phyloP scores from a whole-genome alignment of 2,329 filamentous ascomycete genomes.

The Neophaeococcomyces mojaviensis region DNA sequence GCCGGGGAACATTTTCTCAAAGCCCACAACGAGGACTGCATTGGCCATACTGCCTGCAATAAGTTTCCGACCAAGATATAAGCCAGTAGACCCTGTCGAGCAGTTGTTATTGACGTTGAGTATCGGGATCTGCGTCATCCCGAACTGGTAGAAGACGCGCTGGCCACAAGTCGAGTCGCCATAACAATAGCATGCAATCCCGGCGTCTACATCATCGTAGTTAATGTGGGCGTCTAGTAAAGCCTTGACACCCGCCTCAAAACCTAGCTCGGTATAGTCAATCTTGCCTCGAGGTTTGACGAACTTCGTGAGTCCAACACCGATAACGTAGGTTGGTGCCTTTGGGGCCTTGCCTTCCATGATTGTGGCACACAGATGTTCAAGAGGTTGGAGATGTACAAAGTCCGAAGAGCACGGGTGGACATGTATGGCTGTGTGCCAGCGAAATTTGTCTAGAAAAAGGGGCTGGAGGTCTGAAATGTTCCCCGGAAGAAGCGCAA shows the following conservation, averaged over 20 bases:
- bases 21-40: constrained; percentile 85
- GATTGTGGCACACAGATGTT: too few relatives aligned
- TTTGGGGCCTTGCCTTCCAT: too few relatives aligned
- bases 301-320: constrained; percentile 88
- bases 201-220: constrained; percentile 93
- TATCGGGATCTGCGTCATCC: constrained; percentile 92
- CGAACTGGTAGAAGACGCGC: constrained; percentile 97
- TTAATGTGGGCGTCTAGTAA: constrained; percentile 72
- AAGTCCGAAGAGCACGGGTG: too few relatives aligned
- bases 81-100: constrained; percentile 82
- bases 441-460: too few relatives aligned
- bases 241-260: constrained; percentile 28
- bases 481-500: too few relatives aligned
- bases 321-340: constrained; percentile 74
- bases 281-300: constrained; percentile 46
- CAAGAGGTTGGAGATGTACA: too few relatives aligned
- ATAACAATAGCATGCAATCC: constrained; percentile 96
- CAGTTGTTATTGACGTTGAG: constrained; percentile 99
- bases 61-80: constrained; percentile 74
- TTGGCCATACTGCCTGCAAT: constrained; percentile 74
- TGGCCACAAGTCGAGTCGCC: constrained; percentile 92
- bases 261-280: constrained; percentile 29
- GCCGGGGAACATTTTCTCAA: constrained; percentile 96
- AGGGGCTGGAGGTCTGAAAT: too few relatives aligned
- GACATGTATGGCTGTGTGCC: too few relatives aligned